Percentiles rank a stretch among this genome's conserved stretches.
These are phyloP conservation scores for Podospora pseudocomata DNA, from an alignment of 495 filamentous ascomycete genomes.

Conservation along the genomic window DNA sequence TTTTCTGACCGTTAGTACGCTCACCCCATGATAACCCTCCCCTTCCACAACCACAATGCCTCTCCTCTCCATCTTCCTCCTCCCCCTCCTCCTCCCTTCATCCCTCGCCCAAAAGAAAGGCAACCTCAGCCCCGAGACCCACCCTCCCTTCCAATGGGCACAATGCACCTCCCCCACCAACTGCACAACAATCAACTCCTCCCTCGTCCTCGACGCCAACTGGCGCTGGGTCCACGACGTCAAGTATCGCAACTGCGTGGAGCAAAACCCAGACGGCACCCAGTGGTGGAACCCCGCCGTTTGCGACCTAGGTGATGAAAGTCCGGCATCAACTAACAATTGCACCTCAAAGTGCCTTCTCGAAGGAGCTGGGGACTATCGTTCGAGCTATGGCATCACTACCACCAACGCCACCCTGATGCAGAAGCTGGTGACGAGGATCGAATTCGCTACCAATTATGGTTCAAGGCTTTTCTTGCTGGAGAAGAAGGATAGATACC, in stretches of 20 bases:
- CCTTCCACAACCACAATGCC: background rate
- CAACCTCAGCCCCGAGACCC: constrained; percentile 47
- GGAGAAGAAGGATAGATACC: constrained; percentile 44
- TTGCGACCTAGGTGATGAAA: constrained; percentile 28
- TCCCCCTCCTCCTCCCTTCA: background rate
- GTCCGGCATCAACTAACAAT: constrained; percentile 13
- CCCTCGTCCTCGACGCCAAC: constrained; percentile 44
- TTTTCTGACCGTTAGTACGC: background rate
- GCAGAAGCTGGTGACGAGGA: constrained; percentile 48
- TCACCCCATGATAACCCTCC: background rate
- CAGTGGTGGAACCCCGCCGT: constrained; percentile 34
- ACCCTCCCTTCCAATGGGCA: constrained; percentile 54
- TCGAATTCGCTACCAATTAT: constrained; percentile 41
- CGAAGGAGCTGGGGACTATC: constrained; percentile 44
- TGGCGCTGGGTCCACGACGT: constrained; percentile 46
- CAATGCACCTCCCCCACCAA: constrained; percentile 47
- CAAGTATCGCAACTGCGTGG: constrained; percentile 15
- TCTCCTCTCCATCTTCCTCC: background rate
- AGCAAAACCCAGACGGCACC: constrained; percentile 38
- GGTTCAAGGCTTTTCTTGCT: constrained; percentile 52
- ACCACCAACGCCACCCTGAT: constrained; percentile 37
- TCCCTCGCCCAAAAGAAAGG: constrained; percentile 48
- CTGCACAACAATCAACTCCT: constrained; percentile 39
- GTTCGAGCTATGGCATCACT: constrained; percentile 37
- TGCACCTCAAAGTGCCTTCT: constrained; percentile 42